Conservation (phyloP, 139 green algal species). For the Coelastrella sp. region DNA sequence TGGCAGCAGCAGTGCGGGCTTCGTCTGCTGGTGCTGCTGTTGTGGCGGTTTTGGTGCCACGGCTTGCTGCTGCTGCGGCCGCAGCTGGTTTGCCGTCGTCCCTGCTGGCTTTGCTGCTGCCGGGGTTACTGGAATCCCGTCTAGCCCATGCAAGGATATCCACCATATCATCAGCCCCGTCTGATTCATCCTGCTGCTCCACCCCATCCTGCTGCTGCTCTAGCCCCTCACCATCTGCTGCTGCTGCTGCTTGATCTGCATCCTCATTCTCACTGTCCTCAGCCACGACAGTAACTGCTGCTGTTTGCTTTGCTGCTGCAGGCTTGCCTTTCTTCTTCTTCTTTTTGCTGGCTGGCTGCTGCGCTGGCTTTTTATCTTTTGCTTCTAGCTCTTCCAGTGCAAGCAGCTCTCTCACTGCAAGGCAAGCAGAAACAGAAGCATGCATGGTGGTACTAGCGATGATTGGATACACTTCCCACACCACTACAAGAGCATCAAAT, state of each 20-base stretch:
- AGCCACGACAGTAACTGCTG: background rate
- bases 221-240: background rate
- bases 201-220: background rate
- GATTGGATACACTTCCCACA: too few species aligned
- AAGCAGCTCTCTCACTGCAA: background rate
- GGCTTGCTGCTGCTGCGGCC: background rate
- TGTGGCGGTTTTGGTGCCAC: background rate
- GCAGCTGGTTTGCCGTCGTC: background rate
- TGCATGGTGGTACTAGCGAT: too few species aligned
- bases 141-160: background rate
- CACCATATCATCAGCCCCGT: background rate
- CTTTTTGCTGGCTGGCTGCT: conserved; percentile 38
- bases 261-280: background rate
- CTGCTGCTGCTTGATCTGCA: too few species aligned
- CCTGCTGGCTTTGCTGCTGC: background rate
- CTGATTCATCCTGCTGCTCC: background rate
- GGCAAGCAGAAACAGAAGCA: background rate
- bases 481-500: too few species aligned
- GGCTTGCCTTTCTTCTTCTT: conserved; percentile 48
- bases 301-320: background rate
- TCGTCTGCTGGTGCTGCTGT: background rate
- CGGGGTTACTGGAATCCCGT: background rate
- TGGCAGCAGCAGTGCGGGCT: background rate
- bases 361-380: background rate
- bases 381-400: background rate